A percentile compares a stretch with the other conserved stretches of the same genome.
Evolutionary conservation across 2,329 filamentous ascomycete genomes (phyloP).

Genomic region (Fusarium globosum): DNA sequence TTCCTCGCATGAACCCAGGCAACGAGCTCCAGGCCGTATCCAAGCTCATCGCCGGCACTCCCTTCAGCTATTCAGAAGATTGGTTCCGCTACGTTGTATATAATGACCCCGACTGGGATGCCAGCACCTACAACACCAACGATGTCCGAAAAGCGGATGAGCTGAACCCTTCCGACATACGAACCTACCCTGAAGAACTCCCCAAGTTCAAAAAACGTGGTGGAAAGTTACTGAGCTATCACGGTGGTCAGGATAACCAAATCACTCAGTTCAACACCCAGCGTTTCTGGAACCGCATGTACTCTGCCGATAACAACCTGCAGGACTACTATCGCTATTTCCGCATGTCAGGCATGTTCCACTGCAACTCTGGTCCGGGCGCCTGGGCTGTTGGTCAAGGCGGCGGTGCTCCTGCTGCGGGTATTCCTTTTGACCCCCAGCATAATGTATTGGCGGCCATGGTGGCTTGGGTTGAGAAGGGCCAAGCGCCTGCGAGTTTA

Average conservation of each 20-base stretch:
- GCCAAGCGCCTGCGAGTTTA: conserved; percentile 53
- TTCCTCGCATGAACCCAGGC: conserved; percentile 28
- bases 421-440: conserved; percentile 46
- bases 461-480: conserved; percentile 61
- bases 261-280: conserved; percentile 36
- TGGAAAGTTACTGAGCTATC: conserved; percentile 22
- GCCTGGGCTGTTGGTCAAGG: conserved; percentile 50
- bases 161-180: conserved; percentile 19
- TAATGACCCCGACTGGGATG: conserved; percentile 9
- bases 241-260: conserved; percentile 28
- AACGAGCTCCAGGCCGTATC: conserved; percentile 12
- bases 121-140: conserved; percentile 5
- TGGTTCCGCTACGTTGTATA: conserved; percentile 29
- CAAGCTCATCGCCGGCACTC: conserved; percentile 15
- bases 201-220: conserved; percentile 25
- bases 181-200: neutral
- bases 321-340: conserved; percentile 65
- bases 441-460: conserved; percentile 60
- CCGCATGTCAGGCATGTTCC: conserved; percentile 62
- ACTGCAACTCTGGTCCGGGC: conserved; percentile 60
- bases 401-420: conserved; percentile 28
- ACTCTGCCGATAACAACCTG: conserved; percentile 43
- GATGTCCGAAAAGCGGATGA: conserved; percentile 3
- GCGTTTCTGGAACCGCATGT: conserved; percentile 40
- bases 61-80: conserved; percentile 22